Evolutionary conservation across 345 rosid species (phyloP).

Genomic region (Ceriops decandra): DNA sequence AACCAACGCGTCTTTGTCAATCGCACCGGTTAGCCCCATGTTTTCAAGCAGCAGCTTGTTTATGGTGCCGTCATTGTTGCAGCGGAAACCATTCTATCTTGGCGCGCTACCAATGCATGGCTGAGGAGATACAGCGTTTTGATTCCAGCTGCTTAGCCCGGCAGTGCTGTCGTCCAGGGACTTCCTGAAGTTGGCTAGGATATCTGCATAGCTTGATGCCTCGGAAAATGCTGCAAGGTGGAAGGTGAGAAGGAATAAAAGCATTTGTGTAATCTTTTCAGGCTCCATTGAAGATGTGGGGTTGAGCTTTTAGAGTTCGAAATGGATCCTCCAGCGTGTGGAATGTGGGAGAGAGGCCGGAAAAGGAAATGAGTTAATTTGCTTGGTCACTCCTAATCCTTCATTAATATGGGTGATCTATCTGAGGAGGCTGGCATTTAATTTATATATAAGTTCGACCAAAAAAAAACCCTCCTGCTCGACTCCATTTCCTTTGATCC

Average conservation of each 20-base stretch:
- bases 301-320: background rate
- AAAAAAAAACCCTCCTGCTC: too few species aligned
- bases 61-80: slow-evolving; percentile 33
- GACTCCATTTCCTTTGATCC: too few species aligned
- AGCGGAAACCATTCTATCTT: slow-evolving; percentile 57
- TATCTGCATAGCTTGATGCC: slow-evolving; percentile 33
- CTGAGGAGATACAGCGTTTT: background rate
- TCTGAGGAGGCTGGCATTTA: too few species aligned
- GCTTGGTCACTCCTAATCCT: too few species aligned
- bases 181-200: slow-evolving; percentile 50
- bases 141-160: slow-evolving; percentile 39
- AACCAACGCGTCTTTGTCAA: slow-evolving; percentile 42
- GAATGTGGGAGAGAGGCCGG: too few species aligned
- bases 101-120: slow-evolving; percentile 33
- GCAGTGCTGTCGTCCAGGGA: slow-evolving; percentile 33
- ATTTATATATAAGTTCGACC: too few species aligned
- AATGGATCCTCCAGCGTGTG: too few species aligned
- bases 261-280: background rate
- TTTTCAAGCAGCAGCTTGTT: slow-evolving; percentile 45
- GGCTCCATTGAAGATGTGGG: background rate
- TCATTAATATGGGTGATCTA: too few species aligned
- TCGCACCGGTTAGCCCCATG: slow-evolving; percentile 50
- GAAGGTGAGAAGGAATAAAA: background rate
- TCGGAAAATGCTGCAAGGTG: background rate
- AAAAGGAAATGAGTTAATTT: too few species aligned